These are phyloP conservation scores for Cryptococcus floricola DNA, from an alignment of 1,284 basidiomycete genomes.

Conservation along the genomic window DNA sequence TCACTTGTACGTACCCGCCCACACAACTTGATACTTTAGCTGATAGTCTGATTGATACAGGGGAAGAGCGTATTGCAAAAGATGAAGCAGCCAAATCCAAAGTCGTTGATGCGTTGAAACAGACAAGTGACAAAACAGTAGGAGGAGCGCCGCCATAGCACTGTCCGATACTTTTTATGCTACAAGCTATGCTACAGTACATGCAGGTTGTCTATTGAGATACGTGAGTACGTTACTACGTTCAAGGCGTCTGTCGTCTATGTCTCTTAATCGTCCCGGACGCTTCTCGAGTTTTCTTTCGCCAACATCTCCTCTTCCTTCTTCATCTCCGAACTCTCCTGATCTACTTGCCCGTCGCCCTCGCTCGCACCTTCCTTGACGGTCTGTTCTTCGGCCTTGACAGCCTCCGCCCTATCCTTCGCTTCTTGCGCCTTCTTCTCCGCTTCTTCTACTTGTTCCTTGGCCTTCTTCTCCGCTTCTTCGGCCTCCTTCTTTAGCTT, in stretches of 20 bases:
- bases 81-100: slow-evolving; percentile 1
- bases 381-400: background rate
- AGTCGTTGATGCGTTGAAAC: slow-evolving; percentile 3
- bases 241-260: no score
- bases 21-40: background rate
- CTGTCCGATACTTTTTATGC: background rate
- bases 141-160: background rate
- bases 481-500: slow-evolving; percentile 28
- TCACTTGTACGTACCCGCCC: slow-evolving; percentile 9
- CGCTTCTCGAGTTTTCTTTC: background rate
- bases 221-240: no score
- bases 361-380: background rate
- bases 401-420: slow-evolving; percentile 3
- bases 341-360: background rate
- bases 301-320: background rate
- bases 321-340: background rate
- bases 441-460: slow-evolving; percentile 6
- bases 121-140: background rate
- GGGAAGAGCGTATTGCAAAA: slow-evolving; percentile 14
- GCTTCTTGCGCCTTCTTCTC: slow-evolving; percentile 4
- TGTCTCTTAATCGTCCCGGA: no score
- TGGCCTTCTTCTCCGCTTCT: slow-evolving; percentile 15
- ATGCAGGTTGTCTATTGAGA: background rate
- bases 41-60: background rate
- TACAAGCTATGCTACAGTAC: slow-evolving; percentile 3